Evolutionary conservation across 75 land plant species (phyloP), one percentile per base, ranked within the genome.

Genomic region (Pinus taeda): DNA sequence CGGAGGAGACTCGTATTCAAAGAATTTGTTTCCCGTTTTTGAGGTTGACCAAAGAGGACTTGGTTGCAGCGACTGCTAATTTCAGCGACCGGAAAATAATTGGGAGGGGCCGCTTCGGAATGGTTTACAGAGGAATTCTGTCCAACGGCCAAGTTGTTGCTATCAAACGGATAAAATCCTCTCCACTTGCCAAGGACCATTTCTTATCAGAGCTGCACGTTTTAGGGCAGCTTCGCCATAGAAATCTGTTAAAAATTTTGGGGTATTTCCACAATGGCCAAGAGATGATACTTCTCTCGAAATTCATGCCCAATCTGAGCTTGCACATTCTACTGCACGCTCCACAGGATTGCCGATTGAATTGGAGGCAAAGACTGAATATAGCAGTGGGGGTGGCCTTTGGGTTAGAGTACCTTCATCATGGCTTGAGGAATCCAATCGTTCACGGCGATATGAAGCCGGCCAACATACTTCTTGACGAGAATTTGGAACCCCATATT

Each of bases 261-360:
- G 94, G 94, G 5, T 83, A 84, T 55, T 92, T 90, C 79, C 78
- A 85, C 81, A 92, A 89, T 76, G 77, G 79, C 37, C 74, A 75
- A 14, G 20, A 71, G 3, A 84, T 79, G 21, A 88, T 80, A 71
- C 86, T 92, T 26, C 64, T 92, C n/a, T 92, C 87, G 73, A 91
- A 92, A 73, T 86, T 82, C 87, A 77, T 88, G 79, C 73, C 90
- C 14, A 82, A 88, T 77, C 90, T 90, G n/a, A 92, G 85, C 69
- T 59, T 92, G 15, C 65, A 76, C 8, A 92, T 88, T 55, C 81
- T 81, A 59, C 80, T 89, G 4, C 59, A 75, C 24, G 78, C 57
- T 49, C 81, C 74, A 74, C 76, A 75, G 74, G 74, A 75, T 8
- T 57, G 61, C n/a, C 60, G 75, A 1, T 30, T 81, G 21, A 69